Evolutionary conservation across 2,329 filamentous ascomycete species (phyloP), one percentile per base, ranked within the genome.

Genomic region (Ophiostoma pallidulum): DNA sequence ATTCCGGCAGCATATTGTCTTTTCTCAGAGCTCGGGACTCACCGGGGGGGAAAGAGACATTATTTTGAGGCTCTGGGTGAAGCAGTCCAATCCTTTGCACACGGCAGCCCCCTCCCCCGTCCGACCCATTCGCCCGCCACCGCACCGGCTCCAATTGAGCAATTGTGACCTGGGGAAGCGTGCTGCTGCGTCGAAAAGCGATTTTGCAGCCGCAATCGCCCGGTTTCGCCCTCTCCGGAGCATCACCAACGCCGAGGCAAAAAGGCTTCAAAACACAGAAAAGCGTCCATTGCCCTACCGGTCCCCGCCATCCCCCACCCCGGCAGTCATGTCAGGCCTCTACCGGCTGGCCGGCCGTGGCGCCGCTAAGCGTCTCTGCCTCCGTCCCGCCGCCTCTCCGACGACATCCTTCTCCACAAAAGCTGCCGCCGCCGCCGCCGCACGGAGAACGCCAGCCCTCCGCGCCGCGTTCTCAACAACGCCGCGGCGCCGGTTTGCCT

Each of bases 291-390:
- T n/a, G n/a, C n/a, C n/a, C n/a, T n/a, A n/a, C n/a, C n/a, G 8
- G 28, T 18, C 12, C 31, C n/a, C 16, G 3, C 38, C 38, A 47
- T 14, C 28, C 18, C 19, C 16, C 8, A 26, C 19, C 16, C 46
- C 28, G 35, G 3, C 64, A 71, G n/a, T n/a, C 66, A 89, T 89
- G 84, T 76, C 83, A 66, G 74, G 80, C 59, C 71, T 89, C 63
- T 79, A 79, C 69, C 80, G 85, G 67, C 74, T 89, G 63, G 82
- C 82, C 66, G 75, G 80, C 74, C 77, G 74, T 67, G 74, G 78
- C 66, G 81, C 81, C 67, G 43, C 50, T 5, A 82, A 78, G 70
- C 80, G 82, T 59, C 70, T 84, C 59, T 80, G 74, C 63, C 67
- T 80, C 57, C 73, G 69, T 54, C 71, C 63, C 53, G 46, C 52